Conservation (phyloP, 2,329 filamentous ascomycete species). For the Helminthosporium solani region DNA sequence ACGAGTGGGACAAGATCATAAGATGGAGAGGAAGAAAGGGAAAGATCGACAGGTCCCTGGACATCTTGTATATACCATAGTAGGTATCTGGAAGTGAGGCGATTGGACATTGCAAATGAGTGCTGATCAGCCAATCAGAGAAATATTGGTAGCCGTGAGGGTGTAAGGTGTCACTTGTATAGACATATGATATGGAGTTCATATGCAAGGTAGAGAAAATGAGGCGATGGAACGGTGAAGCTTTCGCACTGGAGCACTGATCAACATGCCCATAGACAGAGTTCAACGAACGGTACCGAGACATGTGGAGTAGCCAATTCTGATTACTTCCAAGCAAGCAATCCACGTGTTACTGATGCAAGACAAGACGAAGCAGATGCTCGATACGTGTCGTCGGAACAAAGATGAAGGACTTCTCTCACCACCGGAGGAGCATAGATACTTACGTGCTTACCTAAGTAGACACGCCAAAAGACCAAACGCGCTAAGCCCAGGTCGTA, state of each 20-base stretch:
- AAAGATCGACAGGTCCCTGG: neutral
- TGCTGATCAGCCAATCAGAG: too few species aligned
- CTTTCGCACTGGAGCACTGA: neutral
- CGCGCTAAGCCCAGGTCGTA: neutral
- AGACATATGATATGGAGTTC: too few species aligned
- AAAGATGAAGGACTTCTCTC: neutral
- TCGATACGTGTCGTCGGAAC: neutral
- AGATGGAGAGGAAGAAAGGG: neutral
- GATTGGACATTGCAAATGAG: neutral
- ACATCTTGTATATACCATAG: neutral
- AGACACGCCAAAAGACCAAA: neutral
- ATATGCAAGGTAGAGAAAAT: neutral
- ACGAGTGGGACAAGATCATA: neutral
- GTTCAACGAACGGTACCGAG: too few species aligned
- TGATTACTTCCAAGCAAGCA: too few species aligned
- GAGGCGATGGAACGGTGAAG: neutral
- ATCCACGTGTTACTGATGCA: too few species aligned
- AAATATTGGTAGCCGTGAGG: neutral
- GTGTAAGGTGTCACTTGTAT: too few species aligned
- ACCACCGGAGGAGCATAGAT: too few species aligned
- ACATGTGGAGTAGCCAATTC: too few species aligned
- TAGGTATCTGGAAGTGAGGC: neutral
- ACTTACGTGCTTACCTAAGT: too few species aligned
- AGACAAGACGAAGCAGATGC: neutral
- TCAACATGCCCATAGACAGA: too few species aligned